Conservation (phyloP, 2,329 filamentous ascomycete species). For the Bipolaris cookei region DNA sequence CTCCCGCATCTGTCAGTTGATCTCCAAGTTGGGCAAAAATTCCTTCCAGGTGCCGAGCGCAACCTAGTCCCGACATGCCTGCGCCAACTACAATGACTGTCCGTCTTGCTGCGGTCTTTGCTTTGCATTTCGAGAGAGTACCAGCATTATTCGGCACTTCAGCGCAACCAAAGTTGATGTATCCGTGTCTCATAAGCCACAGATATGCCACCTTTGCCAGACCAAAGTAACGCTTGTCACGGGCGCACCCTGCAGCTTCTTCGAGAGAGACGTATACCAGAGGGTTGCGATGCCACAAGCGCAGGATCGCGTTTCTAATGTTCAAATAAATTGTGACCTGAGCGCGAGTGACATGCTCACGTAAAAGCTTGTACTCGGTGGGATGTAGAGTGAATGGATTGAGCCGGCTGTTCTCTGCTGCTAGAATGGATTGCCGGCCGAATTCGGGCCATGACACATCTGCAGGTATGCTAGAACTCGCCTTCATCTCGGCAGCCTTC, state of each 20-base stretch:
- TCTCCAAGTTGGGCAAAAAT: conserved; percentile 81
- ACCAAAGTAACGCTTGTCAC: conserved; percentile 86
- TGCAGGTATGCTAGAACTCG: conserved; percentile 83
- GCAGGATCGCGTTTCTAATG: conserved; percentile 90
- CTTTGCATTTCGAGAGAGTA: conserved; percentile 46
- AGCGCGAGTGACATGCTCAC: conserved; percentile 79
- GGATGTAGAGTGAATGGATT: conserved; percentile 88
- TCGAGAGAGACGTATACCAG: conserved; percentile 79
- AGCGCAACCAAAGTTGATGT: conserved; percentile 95
- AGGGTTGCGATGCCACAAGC: conserved; percentile 88
- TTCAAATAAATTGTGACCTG: conserved; percentile 97
- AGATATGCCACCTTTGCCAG: conserved; percentile 87
- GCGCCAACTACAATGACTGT: conserved; percentile 88
- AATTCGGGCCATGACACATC: conserved; percentile 77
- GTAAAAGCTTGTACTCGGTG: conserved; percentile 81
- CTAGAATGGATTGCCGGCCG: conserved; percentile 87
- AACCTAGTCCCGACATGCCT: conserved; percentile 91
- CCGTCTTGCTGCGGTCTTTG: conserved; percentile 62
- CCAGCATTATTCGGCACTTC: conserved; percentile 63
- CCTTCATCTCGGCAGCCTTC: conserved; percentile 47
- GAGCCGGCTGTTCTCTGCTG: conserved; percentile 85
- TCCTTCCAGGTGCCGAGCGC: conserved; percentile 88
- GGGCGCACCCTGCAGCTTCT: conserved; percentile 89
- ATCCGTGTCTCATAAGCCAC: conserved; percentile 88
- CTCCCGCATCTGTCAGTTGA: conserved; percentile 67